Percentiles rank a stretch among this genome's conserved stretches.
Evolutionary conservation across 192 early-diverging fungal species (phyloP).

Genomic region (Jimgerdemannia flammicorona): DNA sequence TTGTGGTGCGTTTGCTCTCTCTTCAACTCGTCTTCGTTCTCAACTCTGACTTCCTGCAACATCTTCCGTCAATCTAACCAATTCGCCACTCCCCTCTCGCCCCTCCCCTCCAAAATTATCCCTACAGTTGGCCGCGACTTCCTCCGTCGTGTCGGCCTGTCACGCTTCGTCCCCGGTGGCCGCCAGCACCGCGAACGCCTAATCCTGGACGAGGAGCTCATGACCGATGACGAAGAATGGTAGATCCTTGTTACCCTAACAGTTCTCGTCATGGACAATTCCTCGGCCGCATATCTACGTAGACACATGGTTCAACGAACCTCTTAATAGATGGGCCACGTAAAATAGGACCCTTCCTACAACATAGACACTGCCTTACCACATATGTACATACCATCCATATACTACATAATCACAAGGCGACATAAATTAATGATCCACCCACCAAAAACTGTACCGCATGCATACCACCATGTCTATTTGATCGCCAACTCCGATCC

Average conservation of each 20-base stretch:
- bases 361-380: too few relatives aligned
- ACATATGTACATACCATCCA: too few relatives aligned
- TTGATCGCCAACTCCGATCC: too few relatives aligned
- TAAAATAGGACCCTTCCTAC: too few relatives aligned
- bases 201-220: not conserved
- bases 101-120: not conserved
- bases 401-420: too few relatives aligned
- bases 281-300: too few relatives aligned
- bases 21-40: not conserved
- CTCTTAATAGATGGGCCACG: too few relatives aligned
- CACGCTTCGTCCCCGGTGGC: not conserved
- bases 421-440: too few relatives aligned
- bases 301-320: too few relatives aligned
- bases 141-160: not conserved
- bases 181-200: not conserved
- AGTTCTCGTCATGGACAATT: too few relatives aligned
- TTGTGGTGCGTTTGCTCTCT: not conserved
- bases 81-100: not conserved
- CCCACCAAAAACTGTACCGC: too few relatives aligned
- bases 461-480: too few relatives aligned
- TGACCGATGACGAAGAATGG: not conserved
- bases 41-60: not conserved
- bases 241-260: not conserved
- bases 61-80: not conserved
- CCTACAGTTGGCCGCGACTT: not conserved